phyloP scores from a whole-genome alignment of 164 flowering plant species.

The Warburgia ugandensis region DNA sequence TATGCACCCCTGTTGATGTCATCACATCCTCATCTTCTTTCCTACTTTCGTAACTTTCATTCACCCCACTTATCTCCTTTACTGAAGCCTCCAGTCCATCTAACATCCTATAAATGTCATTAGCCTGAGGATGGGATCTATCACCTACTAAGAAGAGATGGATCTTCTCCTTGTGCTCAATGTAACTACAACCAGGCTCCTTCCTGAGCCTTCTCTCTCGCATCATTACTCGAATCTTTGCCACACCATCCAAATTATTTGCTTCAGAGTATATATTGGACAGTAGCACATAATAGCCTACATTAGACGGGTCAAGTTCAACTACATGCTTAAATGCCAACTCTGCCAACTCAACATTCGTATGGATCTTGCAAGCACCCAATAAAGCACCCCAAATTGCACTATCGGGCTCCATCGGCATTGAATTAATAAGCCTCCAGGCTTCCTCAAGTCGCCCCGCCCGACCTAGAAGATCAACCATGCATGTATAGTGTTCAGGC shows the following conservation, averaged over 20 bases:
- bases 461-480: constrained; percentile 86
- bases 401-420: constrained; percentile 63
- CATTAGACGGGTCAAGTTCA: constrained; percentile 65
- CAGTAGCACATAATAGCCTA: constrained; percentile 72
- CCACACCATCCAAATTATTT: constrained; percentile 41
- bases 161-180: constrained; percentile 48
- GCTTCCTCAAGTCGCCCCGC: constrained; percentile 73
- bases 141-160: constrained; percentile 72
- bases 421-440: constrained; percentile 40
- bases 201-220: constrained; percentile 59
- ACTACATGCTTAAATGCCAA: constrained; percentile 53
- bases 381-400: constrained; percentile 95
- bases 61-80: constrained; percentile 13
- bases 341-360: constrained; percentile 64
- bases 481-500: constrained; percentile 71
- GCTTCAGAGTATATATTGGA: constrained; percentile 68
- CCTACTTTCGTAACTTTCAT: constrained; percentile 9
- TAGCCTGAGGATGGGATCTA: constrained; percentile 49
- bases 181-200: constrained; percentile 82
- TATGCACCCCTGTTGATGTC: constrained; percentile 41
- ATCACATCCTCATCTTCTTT: constrained; percentile 15
- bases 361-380: constrained; percentile 77
- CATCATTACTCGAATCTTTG: constrained; percentile 59
- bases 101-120: constrained; percentile 51
- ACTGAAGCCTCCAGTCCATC: constrained; percentile 43